Base-by-base conservation (phyloP, 2,329 filamentous ascomycete species). In the Fusarium xylarioides region DNA sequence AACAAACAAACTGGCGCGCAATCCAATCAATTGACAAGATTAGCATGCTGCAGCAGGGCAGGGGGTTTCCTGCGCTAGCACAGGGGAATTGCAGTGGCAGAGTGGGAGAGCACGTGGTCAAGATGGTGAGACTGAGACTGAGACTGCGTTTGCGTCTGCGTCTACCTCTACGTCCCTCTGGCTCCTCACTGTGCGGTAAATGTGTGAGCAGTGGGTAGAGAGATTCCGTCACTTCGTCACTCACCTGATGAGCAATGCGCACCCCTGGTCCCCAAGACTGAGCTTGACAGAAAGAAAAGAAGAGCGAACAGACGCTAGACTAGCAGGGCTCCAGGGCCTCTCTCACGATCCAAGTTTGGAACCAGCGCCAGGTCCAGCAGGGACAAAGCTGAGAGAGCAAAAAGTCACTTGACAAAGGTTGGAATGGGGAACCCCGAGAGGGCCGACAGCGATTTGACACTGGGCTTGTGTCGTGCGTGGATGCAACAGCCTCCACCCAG, bases 361-460 rank as follows among this genome's bases (percentile, higher is more conserved):
- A 58, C 50, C 47, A 64, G 64, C n/a, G 54, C 50, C 47, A 66
- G 66, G 28, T 30, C 55, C 43, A 62, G 44, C 28, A 55, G 43
- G 63, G 50, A 66, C 43, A 59, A 66, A 71, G 62, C 52, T 66
- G 64, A 52, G 62, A 67, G 16, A 53, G 21, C 21, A 23, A 42
- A 38, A 53, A 66, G 76, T 78, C 76, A 78, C 75, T 74, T 77
- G 76, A 78, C 66, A 44, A 50, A 53, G 60, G 58, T 63, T 77
- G 75, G 76, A 78, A 78, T 74, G 74, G 73, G 49, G 70, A 71
- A 68, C 55, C 55, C 72, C 68, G 72, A 76, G 63, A 70, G 49
- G 55, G 44, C 71, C 66, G 73, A 66, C 50, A 42, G 47, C 42
- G 56, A 67, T 56, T 61, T 72, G 43, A 34, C 74, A 78, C 76